A percentile compares a stretch with the other conserved stretches of the same genome.
These are phyloP conservation scores for Xylaria sp. DNA, from an alignment of 2,329 filamentous ascomycete genomes.

Conservation along the genomic window DNA sequence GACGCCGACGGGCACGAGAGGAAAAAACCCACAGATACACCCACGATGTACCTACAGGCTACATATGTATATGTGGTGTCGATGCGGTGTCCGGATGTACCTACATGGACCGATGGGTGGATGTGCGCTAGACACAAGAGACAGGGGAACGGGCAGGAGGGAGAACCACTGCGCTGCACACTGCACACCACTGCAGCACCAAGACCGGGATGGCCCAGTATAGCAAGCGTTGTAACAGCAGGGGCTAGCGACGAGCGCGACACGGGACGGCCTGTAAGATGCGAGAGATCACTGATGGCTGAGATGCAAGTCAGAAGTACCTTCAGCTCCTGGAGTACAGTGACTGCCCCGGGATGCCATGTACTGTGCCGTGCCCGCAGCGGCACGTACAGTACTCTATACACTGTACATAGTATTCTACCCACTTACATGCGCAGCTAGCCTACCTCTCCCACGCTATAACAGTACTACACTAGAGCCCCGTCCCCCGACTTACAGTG, in stretches of 20 bases:
- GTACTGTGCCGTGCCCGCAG: slow-evolving; percentile 10
- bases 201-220: slow-evolving; percentile 36
- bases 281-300: slow-evolving; percentile 38
- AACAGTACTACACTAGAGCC: background rate
- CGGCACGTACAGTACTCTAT: background rate
- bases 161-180: slow-evolving; percentile 35
- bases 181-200: slow-evolving; percentile 36
- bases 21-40: slow-evolving; percentile 37
- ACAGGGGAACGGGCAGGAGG: slow-evolving; percentile 21
- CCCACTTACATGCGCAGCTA: background rate
- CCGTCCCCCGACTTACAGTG: slow-evolving; percentile 32
- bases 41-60: slow-evolving; percentile 31
- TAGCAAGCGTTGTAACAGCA: slow-evolving; percentile 31
- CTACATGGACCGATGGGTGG: slow-evolving; percentile 27
- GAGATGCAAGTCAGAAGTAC: slow-evolving; percentile 40
- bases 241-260: slow-evolving; percentile 39
- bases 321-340: slow-evolving; percentile 28
- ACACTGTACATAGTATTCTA: background rate
- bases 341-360: background rate
- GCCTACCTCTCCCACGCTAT: background rate
- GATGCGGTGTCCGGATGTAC: slow-evolving; percentile 21
- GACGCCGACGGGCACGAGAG: slow-evolving; percentile 48
- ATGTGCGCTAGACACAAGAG: slow-evolving; percentile 24
- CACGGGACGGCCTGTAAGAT: slow-evolving; percentile 40
- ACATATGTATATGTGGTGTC: slow-evolving; percentile 16